phyloP scores from a whole-genome alignment of 2,329 filamentous ascomycete species.

The Ophiocordyceps australis region DNA sequence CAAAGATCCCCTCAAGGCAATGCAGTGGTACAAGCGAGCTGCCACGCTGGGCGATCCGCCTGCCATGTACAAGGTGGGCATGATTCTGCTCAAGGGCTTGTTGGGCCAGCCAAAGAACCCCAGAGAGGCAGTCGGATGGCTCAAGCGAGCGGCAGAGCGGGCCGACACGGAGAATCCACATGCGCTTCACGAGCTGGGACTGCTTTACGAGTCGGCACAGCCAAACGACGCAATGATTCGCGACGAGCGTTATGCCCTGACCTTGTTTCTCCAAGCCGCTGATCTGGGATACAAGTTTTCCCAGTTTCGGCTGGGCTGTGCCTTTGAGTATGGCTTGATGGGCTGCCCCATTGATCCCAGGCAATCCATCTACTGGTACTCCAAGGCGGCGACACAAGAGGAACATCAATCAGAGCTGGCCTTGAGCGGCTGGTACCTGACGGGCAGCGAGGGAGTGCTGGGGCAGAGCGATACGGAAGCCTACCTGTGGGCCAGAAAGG shows the following conservation, averaged over 20 bases:
- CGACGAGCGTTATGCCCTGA: constrained; percentile 67
- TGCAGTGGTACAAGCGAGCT: constrained; percentile 95
- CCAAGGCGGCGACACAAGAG: constrained; percentile 72
- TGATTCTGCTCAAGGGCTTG: constrained; percentile 85
- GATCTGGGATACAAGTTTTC: constrained; percentile 89
- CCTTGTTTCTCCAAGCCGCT: constrained; percentile 69
- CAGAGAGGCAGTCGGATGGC: constrained; percentile 75
- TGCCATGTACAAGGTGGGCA: constrained; percentile 97
- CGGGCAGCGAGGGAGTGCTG: constrained; percentile 71
- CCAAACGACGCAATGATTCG: constrained; percentile 56
- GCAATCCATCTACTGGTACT: constrained; percentile 86
- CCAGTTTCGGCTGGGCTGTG: constrained; percentile 74
- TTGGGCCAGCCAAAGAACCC: constrained; percentile 74
- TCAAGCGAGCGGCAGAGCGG: constrained; percentile 79
- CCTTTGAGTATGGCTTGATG: constrained; percentile 76
- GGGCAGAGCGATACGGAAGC: constrained; percentile 90
- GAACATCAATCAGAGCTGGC: constrained; percentile 87
- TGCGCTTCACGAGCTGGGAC: constrained; percentile 72
- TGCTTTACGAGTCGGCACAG: constrained; percentile 45
- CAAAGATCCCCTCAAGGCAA: constrained; percentile 79
- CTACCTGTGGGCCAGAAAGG: constrained; percentile 92
- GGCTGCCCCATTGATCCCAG: constrained; percentile 70
- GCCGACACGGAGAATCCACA: constrained; percentile 87
- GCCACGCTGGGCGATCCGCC: constrained; percentile 79
- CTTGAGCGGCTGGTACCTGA: constrained; percentile 85